These are phyloP conservation scores for Pterocarpus santalinus DNA, from an alignment of 306 rosid species.

Conservation along the genomic window DNA sequence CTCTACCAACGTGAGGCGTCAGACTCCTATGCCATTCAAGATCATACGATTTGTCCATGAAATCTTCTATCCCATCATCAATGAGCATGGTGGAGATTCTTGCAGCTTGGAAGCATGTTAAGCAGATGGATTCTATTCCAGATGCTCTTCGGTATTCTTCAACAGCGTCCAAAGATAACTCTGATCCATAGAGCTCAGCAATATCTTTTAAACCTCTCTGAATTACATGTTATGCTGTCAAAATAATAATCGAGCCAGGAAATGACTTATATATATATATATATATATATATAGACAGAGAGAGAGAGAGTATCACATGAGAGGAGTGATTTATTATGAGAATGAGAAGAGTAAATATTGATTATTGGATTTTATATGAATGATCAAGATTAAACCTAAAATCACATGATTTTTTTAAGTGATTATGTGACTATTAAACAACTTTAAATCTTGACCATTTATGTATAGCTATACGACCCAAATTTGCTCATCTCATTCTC, in stretches of 20 bases:
- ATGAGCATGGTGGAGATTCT: conserved; percentile 73
- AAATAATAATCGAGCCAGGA: conserved; percentile 26
- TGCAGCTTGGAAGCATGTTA: conserved; percentile 82
- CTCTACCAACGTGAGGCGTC: conserved; percentile 75
- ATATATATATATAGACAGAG: too few species aligned
- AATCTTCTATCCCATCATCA: conserved; percentile 74
- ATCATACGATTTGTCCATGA: conserved; percentile 63
- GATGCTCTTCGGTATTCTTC: conserved; percentile 72
- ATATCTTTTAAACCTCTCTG: conserved; percentile 88
- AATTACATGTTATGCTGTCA: conserved; percentile 28
- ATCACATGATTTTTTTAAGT: too few species aligned
- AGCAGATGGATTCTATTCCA: conserved; percentile 71
- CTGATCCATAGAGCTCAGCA: conserved; percentile 74
- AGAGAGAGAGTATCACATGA: too few species aligned
- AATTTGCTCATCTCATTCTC: too few species aligned
- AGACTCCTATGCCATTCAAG: conserved; percentile 76
- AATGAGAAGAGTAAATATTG: too few species aligned
- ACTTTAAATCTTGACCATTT: too few species aligned
- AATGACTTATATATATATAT: not conserved
- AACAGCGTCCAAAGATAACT: conserved; percentile 64
- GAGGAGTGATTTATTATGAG: too few species aligned
- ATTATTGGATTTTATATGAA: too few species aligned
- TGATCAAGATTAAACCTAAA: too few species aligned
- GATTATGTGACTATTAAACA: too few species aligned
- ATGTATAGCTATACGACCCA: too few species aligned